Base-by-base conservation (phyloP, 371 early-diverging fungal genomes). In the Rhizopus sp. region DNA sequence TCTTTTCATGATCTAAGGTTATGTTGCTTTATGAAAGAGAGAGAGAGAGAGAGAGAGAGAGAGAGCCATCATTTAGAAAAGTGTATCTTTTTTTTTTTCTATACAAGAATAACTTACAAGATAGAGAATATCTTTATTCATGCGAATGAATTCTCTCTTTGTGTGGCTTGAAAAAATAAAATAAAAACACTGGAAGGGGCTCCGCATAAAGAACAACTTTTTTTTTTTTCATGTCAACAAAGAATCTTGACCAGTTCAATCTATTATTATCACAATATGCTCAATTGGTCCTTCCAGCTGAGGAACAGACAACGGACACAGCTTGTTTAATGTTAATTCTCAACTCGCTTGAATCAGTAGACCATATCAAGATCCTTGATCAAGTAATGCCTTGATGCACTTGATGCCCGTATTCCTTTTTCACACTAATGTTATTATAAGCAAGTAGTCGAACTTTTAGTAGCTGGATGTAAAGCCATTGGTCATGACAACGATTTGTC, bases 361-460 rank as follows among this genome's bases (percentile, higher is more conserved):
- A 64, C 7, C 57, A 64, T 15, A 42, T 56, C 29, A 64, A 64
- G 35, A 37, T 59, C 16, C 42, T 56, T 52, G 64, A 64, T 50
- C 56, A 59, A 42, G 56, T 59, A 55, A 45, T 5, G 13, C 34
- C 5, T 17, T 17, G n/a, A 50, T 1, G 13, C 37, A 13, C n/a
- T 31, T 49, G 12, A 8, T 40, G 46, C 17, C 12, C 10, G 7
- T 41, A 15, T 2, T 49, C 7, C n/a, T 33, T 52, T 23, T 44
- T 30, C 50, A 48, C 31, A 32, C 5, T 42, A n/a, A 4, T 29
- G 15, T 52, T 42, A 49, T 38, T 42, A 77, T 42, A 9, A 46
- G 79, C 73, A 72, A 72, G 60, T 73, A 5, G 61, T 77, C 35
- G 80, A 82, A 16, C 44, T 78, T 16, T n/a, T 82, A 8, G 47